phyloP scores from a whole-genome alignment of 208 protist species.

The Blastocrithidia nonstop region DNA sequence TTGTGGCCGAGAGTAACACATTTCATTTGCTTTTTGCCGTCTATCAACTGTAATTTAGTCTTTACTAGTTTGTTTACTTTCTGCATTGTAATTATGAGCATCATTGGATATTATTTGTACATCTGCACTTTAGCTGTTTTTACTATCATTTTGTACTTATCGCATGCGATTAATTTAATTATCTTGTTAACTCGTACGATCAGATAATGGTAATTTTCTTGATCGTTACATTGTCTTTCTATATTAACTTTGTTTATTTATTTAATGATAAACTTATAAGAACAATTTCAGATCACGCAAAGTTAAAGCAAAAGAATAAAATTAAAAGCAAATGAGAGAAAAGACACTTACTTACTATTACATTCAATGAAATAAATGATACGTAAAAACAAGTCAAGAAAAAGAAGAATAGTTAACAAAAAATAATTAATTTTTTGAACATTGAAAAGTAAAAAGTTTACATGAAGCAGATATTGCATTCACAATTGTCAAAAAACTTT shows the following conservation, averaged over 20 bases:
- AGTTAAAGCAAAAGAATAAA: neutral
- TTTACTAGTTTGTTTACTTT: neutral
- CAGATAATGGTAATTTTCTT: neutral
- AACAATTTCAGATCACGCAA: neutral
- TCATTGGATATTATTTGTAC: neutral
- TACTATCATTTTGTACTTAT: neutral
- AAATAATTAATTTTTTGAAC: neutral
- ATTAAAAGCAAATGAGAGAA: neutral
- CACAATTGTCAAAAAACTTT: no score
- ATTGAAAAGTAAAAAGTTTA: neutral
- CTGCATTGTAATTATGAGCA: neutral
- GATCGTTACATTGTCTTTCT: neutral
- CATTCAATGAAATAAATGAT: neutral
- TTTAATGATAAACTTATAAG: neutral
- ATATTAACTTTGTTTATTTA: neutral
- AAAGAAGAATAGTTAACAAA: neutral
- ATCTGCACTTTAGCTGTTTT: neutral
- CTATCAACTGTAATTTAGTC: slow-evolving; percentile 8
- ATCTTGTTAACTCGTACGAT: neutral
- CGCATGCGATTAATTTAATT: neutral
- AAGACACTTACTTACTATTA: neutral
- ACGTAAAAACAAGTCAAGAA: neutral
- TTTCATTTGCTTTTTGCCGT: slow-evolving; percentile 2
- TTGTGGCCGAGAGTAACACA: neutral
- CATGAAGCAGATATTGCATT: neutral